Conservation (phyloP, 2,329 filamentous ascomycete genomes). For the Aschersonia sp. region DNA sequence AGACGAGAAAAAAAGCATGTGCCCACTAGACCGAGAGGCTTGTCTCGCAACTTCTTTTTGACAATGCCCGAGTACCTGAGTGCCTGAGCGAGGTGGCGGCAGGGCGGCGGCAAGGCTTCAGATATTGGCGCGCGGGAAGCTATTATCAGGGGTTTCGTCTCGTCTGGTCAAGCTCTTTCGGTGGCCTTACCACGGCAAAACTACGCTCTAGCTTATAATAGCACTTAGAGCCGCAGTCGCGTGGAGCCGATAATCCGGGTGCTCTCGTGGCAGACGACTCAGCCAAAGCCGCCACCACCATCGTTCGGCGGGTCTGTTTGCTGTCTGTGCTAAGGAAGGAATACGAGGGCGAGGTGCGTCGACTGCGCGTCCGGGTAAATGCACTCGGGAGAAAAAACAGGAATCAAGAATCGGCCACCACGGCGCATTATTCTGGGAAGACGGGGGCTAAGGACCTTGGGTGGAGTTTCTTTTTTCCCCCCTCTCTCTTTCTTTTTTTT, state of each 20-base stretch:
- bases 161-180: background rate
- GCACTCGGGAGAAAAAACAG: too few species aligned
- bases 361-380: background rate
- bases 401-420: too few species aligned
- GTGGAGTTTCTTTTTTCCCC: too few species aligned
- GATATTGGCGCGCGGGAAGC: background rate
- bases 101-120: slow-evolving; percentile 1
- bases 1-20: too few species aligned
- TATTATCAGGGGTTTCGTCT: background rate
- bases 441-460: too few species aligned
- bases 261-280: background rate
- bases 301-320: background rate
- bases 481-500: background rate
- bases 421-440: too few species aligned
- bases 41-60: background rate
- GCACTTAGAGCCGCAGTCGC: background rate
- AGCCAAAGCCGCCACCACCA: background rate
- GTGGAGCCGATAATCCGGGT: background rate
- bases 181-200: background rate
- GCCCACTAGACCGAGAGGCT: background rate
- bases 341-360: background rate
- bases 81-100: background rate
- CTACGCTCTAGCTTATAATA: background rate
- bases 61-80: background rate
- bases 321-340: background rate